Evolutionary conservation across 108 stramenopile species (phyloP).

Genomic region (Stephanodiscus triporus): DNA sequence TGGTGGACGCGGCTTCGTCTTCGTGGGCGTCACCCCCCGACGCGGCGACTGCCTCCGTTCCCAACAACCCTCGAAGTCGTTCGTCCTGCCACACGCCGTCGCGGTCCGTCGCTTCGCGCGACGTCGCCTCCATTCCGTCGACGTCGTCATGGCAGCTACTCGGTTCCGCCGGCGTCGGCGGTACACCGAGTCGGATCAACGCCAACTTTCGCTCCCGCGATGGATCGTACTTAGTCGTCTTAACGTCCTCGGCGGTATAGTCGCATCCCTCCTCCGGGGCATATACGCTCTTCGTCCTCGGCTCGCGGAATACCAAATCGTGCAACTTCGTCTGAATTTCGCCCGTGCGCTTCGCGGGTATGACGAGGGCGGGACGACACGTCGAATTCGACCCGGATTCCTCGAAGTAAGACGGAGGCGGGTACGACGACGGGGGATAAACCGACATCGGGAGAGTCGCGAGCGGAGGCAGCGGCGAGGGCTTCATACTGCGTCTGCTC

Average conservation of each 20-base stretch:
- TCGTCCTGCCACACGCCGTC: conserved; percentile 43
- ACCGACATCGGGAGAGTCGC: conserved; percentile 13
- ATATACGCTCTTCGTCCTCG: conserved; percentile 66
- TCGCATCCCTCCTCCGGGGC: conserved; percentile 40
- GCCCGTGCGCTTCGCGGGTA: conserved; percentile 65
- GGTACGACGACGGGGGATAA: conserved; percentile 42
- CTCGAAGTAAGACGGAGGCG: conserved; percentile 32
- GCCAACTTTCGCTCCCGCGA: conserved; percentile 58
- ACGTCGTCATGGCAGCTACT: conserved; percentile 3
- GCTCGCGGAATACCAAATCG: conserved; percentile 56
- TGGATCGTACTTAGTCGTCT: conserved; percentile 19
- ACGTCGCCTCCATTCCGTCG: background rate
- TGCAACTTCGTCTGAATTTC: conserved; percentile 59
- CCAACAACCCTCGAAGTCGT: conserved; percentile 24
- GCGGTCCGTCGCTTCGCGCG: conserved; percentile 10
- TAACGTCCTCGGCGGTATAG: conserved; percentile 21
- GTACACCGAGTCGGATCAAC: conserved; percentile 28
- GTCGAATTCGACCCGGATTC: conserved; percentile 13
- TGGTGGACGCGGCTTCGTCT: conserved; percentile 6
- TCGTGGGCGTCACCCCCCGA: background rate
- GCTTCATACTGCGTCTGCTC: background rate
- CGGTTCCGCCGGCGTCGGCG: background rate
- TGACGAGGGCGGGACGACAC: conserved; percentile 64
- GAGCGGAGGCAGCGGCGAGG: conserved; percentile 28
- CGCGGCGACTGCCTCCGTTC: conserved; percentile 11